phyloP scores from a whole-genome alignment of 495 filamentous ascomycete species.

The Neurospora sublineolata region DNA sequence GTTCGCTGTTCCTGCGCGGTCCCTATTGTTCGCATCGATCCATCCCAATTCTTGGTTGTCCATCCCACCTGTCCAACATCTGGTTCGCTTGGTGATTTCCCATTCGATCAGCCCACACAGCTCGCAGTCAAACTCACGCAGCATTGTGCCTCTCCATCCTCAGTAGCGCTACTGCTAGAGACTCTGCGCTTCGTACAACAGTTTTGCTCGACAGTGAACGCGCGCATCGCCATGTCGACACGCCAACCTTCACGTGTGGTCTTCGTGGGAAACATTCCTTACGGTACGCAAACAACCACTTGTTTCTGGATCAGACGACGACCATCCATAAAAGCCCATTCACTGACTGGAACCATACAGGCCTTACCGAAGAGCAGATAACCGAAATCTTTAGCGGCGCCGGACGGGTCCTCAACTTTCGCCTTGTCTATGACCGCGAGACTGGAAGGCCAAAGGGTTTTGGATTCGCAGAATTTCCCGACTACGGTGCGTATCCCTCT shows the following conservation, averaged over 20 bases:
- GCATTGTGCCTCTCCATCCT: neutral
- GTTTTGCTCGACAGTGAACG: neutral
- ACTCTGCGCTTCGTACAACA: neutral
- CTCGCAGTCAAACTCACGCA: neutral
- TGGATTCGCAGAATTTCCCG: constrained; percentile 88
- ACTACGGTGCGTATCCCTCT: constrained; percentile 38
- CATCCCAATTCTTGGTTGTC: neutral
- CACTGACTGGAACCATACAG: constrained; percentile 28
- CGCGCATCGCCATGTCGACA: constrained; percentile 34
- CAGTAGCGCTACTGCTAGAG: neutral
- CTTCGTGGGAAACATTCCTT: constrained; percentile 80
- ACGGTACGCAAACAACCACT: constrained; percentile 31
- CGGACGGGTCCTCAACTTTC: constrained; percentile 83
- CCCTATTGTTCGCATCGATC: neutral
- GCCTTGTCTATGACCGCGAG: constrained; percentile 89
- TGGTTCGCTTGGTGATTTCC: neutral
- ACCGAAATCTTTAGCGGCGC: constrained; percentile 78
- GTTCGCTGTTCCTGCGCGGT: neutral
- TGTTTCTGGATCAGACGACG: neutral
- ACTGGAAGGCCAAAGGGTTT: constrained; percentile 93
- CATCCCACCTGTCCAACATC: neutral
- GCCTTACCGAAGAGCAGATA: constrained; percentile 89
- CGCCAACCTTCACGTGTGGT: constrained; percentile 47
- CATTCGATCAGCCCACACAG: neutral
- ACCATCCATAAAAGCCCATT: neutral